A percentile compares a stretch with the other conserved stretches of the same genome.
phyloP scores from a whole-genome alignment of 2,329 filamentous ascomycete genomes.

The Camillea tinctor region DNA sequence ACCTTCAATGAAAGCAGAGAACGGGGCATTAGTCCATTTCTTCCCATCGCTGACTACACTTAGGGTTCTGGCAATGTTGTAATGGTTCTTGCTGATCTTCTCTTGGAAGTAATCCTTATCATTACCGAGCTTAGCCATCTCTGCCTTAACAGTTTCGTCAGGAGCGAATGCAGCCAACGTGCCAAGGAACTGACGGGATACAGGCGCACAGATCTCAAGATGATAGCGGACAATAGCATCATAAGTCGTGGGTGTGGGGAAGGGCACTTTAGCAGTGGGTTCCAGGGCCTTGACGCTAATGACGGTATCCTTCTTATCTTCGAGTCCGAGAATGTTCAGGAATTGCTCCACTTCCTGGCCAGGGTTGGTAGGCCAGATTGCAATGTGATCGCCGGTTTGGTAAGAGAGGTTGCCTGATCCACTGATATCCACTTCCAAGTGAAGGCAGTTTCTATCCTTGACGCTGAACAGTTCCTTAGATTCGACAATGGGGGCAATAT shows the following conservation, averaged over 20 bases:
- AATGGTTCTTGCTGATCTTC: slow-evolving; percentile 75
- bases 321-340: slow-evolving; percentile 73
- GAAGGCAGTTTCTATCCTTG: slow-evolving; percentile 90
- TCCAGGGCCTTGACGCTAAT: slow-evolving; percentile 89
- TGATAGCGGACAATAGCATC: slow-evolving; percentile 93
- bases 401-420: slow-evolving; percentile 81
- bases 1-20: slow-evolving; percentile 92
- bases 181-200: slow-evolving; percentile 92
- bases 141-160: slow-evolving; percentile 77
- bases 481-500: slow-evolving; percentile 88
- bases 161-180: slow-evolving; percentile 88
- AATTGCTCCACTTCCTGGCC: slow-evolving; percentile 91
- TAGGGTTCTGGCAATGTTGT: slow-evolving; percentile 87
- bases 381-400: slow-evolving; percentile 96
- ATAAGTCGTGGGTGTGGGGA: slow-evolving; percentile 95
- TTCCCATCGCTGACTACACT: slow-evolving; percentile 68
- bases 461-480: slow-evolving; percentile 89
- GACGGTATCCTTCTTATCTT: slow-evolving; percentile 75
- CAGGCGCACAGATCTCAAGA: slow-evolving; percentile 91
- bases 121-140: slow-evolving; percentile 82
- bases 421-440: slow-evolving; percentile 91
- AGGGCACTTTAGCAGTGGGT: slow-evolving; percentile 93
- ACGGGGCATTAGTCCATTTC: slow-evolving; percentile 82
- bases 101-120: slow-evolving; percentile 96
- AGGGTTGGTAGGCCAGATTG: slow-evolving; percentile 94